phyloP scores from a whole-genome alignment of 345 rosid species.

The Hirschfeldia incana region DNA sequence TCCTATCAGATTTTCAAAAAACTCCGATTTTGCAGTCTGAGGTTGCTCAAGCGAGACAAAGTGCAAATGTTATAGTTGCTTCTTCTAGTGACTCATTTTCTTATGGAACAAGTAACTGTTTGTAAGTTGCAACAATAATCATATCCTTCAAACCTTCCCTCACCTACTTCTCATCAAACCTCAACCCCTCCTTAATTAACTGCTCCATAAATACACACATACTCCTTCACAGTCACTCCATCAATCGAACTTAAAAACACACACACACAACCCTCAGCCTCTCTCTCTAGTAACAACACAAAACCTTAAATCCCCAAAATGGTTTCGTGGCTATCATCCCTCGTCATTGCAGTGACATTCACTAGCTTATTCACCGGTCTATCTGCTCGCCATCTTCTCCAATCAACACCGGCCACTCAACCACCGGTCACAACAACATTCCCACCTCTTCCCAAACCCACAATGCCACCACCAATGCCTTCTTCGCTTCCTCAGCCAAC shows the following conservation, averaged over 20 bases:
- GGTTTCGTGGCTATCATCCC: conserved; percentile 19
- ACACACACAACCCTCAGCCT: not conserved
- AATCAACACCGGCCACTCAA: conserved; percentile 24
- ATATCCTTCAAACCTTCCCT: not conserved
- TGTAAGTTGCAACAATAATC: conserved; percentile 28
- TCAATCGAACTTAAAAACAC: not conserved
- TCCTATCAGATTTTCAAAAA: not conserved
- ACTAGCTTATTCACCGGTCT: conserved; percentile 32
- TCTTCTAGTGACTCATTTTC: conserved; percentile 5
- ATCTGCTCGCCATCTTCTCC: conserved; percentile 33
- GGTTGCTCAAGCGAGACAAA: not conserved
- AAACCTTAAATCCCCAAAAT: conserved; percentile 5
- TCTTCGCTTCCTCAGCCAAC: conserved; percentile 12
- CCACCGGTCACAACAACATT: conserved; percentile 31
- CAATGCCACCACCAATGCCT: conserved; percentile 32
- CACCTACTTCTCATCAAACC: conserved; percentile 33
- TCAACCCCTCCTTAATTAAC: not conserved
- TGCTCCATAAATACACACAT: conserved; percentile 20
- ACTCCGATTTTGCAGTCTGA: not conserved
- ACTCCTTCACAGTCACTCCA: conserved; percentile 17
- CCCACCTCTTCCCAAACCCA: conserved; percentile 30
- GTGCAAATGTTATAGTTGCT: not conserved
- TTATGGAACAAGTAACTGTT: conserved; percentile 18
- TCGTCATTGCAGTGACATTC: conserved; percentile 33
- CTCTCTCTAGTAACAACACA: not conserved